phyloP scores from a whole-genome alignment of 2,329 filamentous ascomycete species.

The Ophiostoma ulmi region DNA sequence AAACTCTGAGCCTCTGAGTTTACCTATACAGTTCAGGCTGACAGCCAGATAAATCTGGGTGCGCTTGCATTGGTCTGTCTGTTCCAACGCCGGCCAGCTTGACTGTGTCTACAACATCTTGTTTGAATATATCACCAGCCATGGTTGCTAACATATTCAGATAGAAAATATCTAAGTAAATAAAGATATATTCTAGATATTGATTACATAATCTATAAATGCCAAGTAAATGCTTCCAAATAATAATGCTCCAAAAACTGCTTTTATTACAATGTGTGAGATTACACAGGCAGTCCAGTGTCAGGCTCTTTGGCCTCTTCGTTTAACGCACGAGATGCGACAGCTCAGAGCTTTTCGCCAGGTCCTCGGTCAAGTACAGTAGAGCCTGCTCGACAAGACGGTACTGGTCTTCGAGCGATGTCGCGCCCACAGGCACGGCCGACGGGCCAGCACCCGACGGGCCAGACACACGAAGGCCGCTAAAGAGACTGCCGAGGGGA shows the following conservation, averaged over 20 bases:
- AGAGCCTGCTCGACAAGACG: slow-evolving; percentile 28
- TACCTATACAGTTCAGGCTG: no score
- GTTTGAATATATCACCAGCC: no score
- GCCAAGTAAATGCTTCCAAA: not conserved
- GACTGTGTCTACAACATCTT: no score
- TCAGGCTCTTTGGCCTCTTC: not conserved
- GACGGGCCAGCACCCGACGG: not conserved
- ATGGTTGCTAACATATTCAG: no score
- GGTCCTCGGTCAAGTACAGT: slow-evolving; percentile 27
- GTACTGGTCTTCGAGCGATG: slow-evolving; percentile 29
- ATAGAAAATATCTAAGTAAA: not conserved
- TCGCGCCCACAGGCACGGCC: not conserved
- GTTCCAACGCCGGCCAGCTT: no score
- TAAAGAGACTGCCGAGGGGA: slow-evolving; percentile 25
- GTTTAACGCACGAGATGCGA: slow-evolving; percentile 21
- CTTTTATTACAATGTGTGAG: not conserved
- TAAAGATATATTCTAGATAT: not conserved
- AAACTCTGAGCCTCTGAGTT: no score
- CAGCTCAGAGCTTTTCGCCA: slow-evolving; percentile 26
- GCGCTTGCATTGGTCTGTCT: no score
- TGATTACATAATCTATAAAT: not conserved
- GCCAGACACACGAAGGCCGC: slow-evolving; percentile 20
- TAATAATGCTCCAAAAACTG: not conserved
- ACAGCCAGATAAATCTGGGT: no score
- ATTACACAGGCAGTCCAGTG: not conserved